These are phyloP conservation scores for Raddia distichophylla DNA, from an alignment of 176 grass and related monocot genomes.

Conservation along the genomic window DNA sequence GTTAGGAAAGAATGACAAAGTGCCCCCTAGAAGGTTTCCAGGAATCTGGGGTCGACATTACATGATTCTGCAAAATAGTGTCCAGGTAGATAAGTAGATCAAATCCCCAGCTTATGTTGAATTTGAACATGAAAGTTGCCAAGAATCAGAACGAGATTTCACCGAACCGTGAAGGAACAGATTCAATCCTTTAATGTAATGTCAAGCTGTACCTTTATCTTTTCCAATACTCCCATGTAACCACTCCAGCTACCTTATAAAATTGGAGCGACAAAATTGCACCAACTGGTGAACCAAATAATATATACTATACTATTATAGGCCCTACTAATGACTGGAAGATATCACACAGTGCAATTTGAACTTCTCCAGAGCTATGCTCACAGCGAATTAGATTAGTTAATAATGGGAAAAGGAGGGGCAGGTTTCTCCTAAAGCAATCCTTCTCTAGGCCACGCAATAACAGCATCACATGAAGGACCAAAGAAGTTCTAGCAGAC, in stretches of 20 bases:
- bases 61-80: slow-evolving; percentile 45
- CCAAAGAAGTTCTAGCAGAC: slow-evolving; percentile 69
- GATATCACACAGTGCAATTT: slow-evolving; percentile 71
- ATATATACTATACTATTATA: slow-evolving; percentile 57
- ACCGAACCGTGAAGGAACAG: slow-evolving; percentile 40
- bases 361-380: slow-evolving; percentile 83
- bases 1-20: slow-evolving; percentile 50
- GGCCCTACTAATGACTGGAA: slow-evolving; percentile 87
- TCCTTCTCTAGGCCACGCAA: slow-evolving; percentile 63
- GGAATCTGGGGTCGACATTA: slow-evolving; percentile 35
- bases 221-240: slow-evolving; percentile 43
- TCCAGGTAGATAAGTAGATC: slow-evolving; percentile 13
- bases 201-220: slow-evolving; percentile 42
- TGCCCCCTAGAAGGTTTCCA: slow-evolving; percentile 32
- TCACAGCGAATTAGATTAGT: slow-evolving; percentile 86
- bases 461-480: slow-evolving; percentile 75
- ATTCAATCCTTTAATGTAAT: slow-evolving; percentile 45
- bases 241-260: slow-evolving; percentile 38
- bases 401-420: slow-evolving; percentile 73
- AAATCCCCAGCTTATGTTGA: slow-evolving; percentile 24
- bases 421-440: slow-evolving; percentile 78
- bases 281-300: slow-evolving; percentile 35
- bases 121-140: slow-evolving; percentile 4
- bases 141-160: slow-evolving; percentile 33
- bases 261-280: slow-evolving; percentile 46